Evolutionary conservation across 2,329 filamentous ascomycete species (phyloP), one percentile per base, ranked within the genome.

Genomic region (Trichophyton benhamiae): DNA sequence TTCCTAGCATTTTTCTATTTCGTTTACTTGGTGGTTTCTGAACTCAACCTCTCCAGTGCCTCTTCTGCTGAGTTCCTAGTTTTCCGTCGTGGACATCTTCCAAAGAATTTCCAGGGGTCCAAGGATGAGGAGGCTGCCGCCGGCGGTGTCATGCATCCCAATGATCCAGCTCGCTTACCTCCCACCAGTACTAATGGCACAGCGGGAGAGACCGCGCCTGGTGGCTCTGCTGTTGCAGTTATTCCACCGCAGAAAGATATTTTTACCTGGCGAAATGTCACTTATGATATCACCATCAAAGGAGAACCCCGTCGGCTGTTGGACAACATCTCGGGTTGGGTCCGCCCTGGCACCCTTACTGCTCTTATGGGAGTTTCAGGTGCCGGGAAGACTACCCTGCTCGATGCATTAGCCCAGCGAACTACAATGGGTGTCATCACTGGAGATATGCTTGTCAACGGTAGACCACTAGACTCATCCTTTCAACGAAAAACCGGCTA

Each of bases 21-120:
- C 2, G 66, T 86, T 0, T 88, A 90, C 72, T 80, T 89, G 58
- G 53, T 82, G 15, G 82, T 82, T 0, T 80, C 81, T 0, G 87
- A 90, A 68, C 65, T 87, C 66, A 87, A 87, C 71, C 85, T 85
- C 0, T 77, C 81, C 0, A 82, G 81, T 0, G 75, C 77, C 1
- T 87, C 82, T 59, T 85, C 81, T 0, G 87, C 85, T 0, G 87
- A 91, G 68, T 81, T 85, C 0, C 79, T 91, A 0, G 83, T 90
- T 8, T 90, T 88, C 70, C 80, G 78, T 42, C 76, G 80, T 3
- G 82, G 82, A 1, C 76, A 79, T 58, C 77, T 82, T 5, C 81
- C 82, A 0, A 62, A 62, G 38, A 55, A 59, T 48, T 62, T 65
- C 44, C 42, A 53, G 13, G 27, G 58, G 4, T 11, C 58, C 5